phyloP scores from a whole-genome alignment of 1,139 yeast species.

The Pichia sp. region DNA sequence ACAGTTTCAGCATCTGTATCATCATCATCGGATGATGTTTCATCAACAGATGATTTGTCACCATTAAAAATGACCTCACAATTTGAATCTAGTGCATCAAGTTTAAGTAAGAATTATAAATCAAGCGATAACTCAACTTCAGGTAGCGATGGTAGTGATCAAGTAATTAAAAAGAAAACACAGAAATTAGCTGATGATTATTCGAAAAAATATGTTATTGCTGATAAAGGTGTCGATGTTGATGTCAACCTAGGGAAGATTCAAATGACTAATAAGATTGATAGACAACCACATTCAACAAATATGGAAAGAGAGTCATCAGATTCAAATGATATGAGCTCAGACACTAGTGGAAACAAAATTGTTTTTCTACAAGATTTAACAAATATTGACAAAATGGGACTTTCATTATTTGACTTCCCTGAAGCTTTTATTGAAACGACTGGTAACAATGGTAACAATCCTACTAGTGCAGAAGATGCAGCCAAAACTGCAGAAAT shows the following conservation, averaged over 20 bases:
- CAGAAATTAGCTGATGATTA: no score
- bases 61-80: slow-evolving; percentile 5
- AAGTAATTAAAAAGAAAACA: neutral
- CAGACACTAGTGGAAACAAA: neutral
- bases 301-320: no score
- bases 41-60: slow-evolving; percentile 1
- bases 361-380: slow-evolving; percentile 7
- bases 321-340: neutral
- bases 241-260: no score
- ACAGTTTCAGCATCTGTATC: neutral
- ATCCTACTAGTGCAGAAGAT: neutral
- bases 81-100: slow-evolving; percentile 7
- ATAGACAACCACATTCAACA: no score
- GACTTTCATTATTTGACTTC: slow-evolving; percentile 5
- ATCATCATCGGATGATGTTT: slow-evolving; percentile 5
- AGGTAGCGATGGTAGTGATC: slow-evolving; percentile 3
- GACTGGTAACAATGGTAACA: neutral
- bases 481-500: neutral
- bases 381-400: slow-evolving; percentile 8
- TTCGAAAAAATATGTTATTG: no score
- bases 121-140: neutral
- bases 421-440: neutral
- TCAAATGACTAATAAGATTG: no score
- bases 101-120: slow-evolving; percentile 1
- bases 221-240: no score